Conservation (phyloP, 1,284 basidiomycete genomes). For the Lignosus rhinocerotis region DNA sequence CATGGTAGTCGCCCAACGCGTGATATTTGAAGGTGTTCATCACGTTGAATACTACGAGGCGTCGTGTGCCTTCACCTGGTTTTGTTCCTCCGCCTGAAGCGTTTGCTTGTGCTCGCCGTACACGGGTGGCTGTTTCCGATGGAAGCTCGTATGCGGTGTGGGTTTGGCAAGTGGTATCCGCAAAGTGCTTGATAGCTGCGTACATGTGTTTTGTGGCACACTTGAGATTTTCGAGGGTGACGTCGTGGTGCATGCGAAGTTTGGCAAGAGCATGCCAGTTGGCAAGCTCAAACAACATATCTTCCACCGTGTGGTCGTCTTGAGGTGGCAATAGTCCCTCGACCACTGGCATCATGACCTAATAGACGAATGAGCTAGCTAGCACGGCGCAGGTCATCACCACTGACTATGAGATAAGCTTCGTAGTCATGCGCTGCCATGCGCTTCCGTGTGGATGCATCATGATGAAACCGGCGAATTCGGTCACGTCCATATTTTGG, state of each 20-base stretch:
- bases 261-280: slow-evolving; percentile 36
- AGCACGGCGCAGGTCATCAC: not conserved
- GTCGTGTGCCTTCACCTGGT: not conserved
- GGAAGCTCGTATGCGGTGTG: slow-evolving; percentile 30
- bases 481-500: slow-evolving; percentile 31
- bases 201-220: slow-evolving; percentile 23
- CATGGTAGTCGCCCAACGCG: slow-evolving; percentile 33
- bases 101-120: slow-evolving; percentile 9
- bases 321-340: slow-evolving; percentile 28
- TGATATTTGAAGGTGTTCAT: slow-evolving; percentile 37
- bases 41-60: slow-evolving; percentile 22
- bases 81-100: not conserved
- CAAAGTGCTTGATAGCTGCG: slow-evolving; percentile 22
- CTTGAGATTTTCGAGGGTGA: slow-evolving; percentile 24
- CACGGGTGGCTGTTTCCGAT: slow-evolving; percentile 24
- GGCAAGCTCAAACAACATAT: slow-evolving; percentile 30
- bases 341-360: slow-evolving; percentile 32
- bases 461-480: slow-evolving; percentile 28
- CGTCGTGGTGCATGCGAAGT: slow-evolving; percentile 32
- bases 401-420: slow-evolving; percentile 28
- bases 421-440: slow-evolving; percentile 33
- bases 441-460: slow-evolving; percentile 30
- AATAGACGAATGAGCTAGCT: not conserved
- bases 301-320: slow-evolving; percentile 23
- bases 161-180: slow-evolving; percentile 2